These are phyloP conservation scores for Arthrobotrys sinensis DNA, from an alignment of 2,329 filamentous ascomycete species.

Conservation along the genomic window DNA sequence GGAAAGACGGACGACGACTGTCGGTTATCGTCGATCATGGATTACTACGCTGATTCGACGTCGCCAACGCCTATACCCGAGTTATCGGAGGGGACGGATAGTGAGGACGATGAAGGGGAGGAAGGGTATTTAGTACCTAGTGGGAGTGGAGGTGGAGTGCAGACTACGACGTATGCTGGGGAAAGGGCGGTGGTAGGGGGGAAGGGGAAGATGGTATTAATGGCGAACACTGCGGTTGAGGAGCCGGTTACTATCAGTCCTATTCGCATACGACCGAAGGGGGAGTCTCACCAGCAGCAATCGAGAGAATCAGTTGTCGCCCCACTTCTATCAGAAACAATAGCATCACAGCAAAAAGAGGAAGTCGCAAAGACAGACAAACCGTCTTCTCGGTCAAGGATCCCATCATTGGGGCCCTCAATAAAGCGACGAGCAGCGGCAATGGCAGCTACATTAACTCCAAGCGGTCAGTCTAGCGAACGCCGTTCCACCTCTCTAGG, in stretches of 20 bases:
- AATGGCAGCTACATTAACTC: conserved; percentile 40
- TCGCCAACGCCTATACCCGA: conserved; percentile 37
- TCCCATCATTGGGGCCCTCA: conserved; percentile 45
- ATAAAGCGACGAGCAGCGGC: conserved; percentile 47
- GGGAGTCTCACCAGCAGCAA: background rate
- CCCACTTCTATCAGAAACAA: conserved; percentile 43
- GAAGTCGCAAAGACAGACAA: conserved; percentile 6
- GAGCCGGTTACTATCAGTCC: conserved; percentile 24
- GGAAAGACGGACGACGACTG: conserved; percentile 49
- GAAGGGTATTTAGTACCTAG: conserved; percentile 22
- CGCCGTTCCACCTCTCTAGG: conserved; percentile 30
- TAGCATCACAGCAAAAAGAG: conserved; percentile 17
- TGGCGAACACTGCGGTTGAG: conserved; percentile 20
- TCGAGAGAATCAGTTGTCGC: conserved; percentile 37
- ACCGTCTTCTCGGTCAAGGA: conserved; percentile 28
- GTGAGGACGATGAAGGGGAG: conserved; percentile 45
- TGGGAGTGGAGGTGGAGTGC: conserved; percentile 12
- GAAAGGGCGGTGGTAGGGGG: conserved; percentile 15
- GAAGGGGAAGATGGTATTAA: conserved; percentile 21
- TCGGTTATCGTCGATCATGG: conserved; percentile 53
- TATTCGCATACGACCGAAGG: background rate
- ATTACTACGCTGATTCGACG: conserved; percentile 40
- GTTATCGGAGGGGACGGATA: conserved; percentile 12
- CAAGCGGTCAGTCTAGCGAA: conserved; percentile 12
- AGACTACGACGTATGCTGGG: conserved; percentile 10